phyloP scores from a whole-genome alignment of 768 basidiomycete species.

The Boletus sensibilis region DNA sequence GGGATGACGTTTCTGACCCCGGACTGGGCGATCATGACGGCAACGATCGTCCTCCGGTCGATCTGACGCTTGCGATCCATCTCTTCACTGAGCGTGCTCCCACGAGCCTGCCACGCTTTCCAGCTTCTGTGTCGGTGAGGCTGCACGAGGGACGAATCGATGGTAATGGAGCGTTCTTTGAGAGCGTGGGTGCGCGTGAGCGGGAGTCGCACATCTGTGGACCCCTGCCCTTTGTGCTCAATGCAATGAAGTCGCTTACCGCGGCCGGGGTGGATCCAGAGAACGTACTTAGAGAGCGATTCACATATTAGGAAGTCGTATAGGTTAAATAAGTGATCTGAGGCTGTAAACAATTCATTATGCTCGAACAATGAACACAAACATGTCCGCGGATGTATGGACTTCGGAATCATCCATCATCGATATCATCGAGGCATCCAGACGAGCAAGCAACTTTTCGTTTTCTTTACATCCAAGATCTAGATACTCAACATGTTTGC shows the following conservation, averaged over 20 bases:
- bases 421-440: neutral
- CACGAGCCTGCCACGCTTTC: constrained; percentile 1
- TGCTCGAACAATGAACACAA: neutral
- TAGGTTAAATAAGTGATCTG: neutral
- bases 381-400: neutral
- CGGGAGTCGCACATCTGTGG: constrained; percentile 26
- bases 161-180: constrained; percentile 17
- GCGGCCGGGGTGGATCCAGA: constrained; percentile 25
- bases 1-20: neutral
- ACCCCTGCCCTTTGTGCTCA: constrained; percentile 25
- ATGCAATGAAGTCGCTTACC: constrained; percentile 21
- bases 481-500: neutral
- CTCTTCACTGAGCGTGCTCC: constrained; percentile 13
- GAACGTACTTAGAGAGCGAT: constrained; percentile 23
- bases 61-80: constrained; percentile 16
- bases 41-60: neutral
- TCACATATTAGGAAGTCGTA: constrained; percentile 22
- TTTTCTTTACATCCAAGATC: neutral
- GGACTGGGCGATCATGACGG: neutral
- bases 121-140: constrained; percentile 10
- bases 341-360: neutral
- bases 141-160: constrained; percentile 22
- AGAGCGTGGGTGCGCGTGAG: constrained; percentile 12
- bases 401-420: neutral
- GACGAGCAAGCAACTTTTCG: neutral